A percentile compares a stretch with the other conserved stretches of the same genome.
Evolutionary conservation across 768 basidiomycete species (phyloP).

Genomic region (Megacollybia marginata): DNA sequence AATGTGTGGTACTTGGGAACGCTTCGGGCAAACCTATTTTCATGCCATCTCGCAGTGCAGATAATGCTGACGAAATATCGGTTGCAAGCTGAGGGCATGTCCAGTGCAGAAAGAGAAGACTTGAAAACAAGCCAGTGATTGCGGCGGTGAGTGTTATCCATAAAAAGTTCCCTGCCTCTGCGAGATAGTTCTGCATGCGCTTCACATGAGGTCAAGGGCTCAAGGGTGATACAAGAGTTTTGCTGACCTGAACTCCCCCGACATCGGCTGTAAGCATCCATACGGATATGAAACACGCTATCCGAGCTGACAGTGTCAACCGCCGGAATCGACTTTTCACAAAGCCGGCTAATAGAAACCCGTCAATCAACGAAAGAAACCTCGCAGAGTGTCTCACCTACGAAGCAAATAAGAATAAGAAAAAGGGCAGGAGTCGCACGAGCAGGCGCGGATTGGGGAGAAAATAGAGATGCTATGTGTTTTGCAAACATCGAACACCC

Average conservation of each 20-base stretch:
- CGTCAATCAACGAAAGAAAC: no score
- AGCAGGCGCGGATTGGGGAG: slow-evolving; percentile 17
- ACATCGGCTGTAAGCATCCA: slow-evolving; percentile 35
- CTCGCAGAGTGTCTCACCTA: no score
- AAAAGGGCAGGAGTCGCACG: slow-evolving; percentile 33
- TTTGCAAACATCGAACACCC: slow-evolving; percentile 18
- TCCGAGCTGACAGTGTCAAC: slow-evolving; percentile 34
- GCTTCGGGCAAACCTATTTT: slow-evolving; percentile 17
- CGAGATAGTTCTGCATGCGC: slow-evolving; percentile 11
- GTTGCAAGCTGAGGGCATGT: slow-evolving; percentile 35
- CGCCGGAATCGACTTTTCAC: slow-evolving; percentile 39
- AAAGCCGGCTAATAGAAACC: slow-evolving; percentile 16
- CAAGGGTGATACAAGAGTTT: background rate
- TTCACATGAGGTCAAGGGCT: background rate
- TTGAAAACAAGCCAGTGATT: slow-evolving; percentile 25
- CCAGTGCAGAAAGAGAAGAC: slow-evolving; percentile 32
- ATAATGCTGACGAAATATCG: slow-evolving; percentile 27
- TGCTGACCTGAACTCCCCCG: slow-evolving; percentile 23
- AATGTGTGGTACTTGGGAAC: slow-evolving; percentile 9
- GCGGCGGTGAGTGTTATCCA: slow-evolving; percentile 35
- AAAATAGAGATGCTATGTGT: slow-evolving; percentile 11
- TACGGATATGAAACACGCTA: slow-evolving; percentile 39
- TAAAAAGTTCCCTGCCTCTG: slow-evolving; percentile 25
- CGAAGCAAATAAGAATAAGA: slow-evolving; percentile 29
- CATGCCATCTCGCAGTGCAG: slow-evolving; percentile 25